These are phyloP conservation scores for Naganishia cerealis DNA, from an alignment of 1,284 basidiomycete genomes.

Conservation along the genomic window DNA sequence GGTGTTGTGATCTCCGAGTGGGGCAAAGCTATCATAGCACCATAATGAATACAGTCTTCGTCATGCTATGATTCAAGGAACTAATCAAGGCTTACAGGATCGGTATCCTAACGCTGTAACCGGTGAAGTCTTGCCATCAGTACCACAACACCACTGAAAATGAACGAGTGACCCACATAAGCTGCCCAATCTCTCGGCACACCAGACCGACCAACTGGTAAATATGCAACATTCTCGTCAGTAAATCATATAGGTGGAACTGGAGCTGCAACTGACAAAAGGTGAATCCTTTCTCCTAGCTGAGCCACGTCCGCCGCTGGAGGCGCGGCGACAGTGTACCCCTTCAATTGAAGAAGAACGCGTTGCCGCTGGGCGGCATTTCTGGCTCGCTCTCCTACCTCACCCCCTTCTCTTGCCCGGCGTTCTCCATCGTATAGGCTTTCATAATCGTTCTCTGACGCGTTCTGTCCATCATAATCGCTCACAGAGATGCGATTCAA, in stretches of 20 bases:
- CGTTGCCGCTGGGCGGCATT: slow-evolving; percentile 36
- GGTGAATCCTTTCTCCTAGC: slow-evolving; percentile 42
- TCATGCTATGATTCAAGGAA: neutral
- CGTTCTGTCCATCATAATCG: slow-evolving; percentile 20
- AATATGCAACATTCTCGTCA: neutral
- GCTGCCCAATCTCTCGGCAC: slow-evolving; percentile 33
- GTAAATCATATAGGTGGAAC: neutral
- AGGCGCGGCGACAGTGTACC: slow-evolving; percentile 34
- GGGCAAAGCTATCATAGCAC: slow-evolving; percentile 6
- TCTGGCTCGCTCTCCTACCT: slow-evolving; percentile 3
- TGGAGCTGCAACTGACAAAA: slow-evolving; percentile 44
- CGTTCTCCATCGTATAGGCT: slow-evolving; percentile 7
- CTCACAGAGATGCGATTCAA: slow-evolving; percentile 28
- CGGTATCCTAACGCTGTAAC: slow-evolving; percentile 25
- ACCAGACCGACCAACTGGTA: slow-evolving; percentile 47
- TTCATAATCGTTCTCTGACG: slow-evolving; percentile 6
- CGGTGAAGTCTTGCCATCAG: neutral
- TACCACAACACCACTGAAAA: neutral
- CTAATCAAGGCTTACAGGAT: slow-evolving; percentile 10
- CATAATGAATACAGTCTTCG: neutral
- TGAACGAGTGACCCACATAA: slow-evolving; percentile 17
- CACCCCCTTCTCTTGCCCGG: neutral
- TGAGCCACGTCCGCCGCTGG: slow-evolving; percentile 40
- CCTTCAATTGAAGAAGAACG: slow-evolving; percentile 38
- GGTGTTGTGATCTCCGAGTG: slow-evolving; percentile 44